These are phyloP conservation scores for Vigna reflexopilosa DNA, from an alignment of 306 rosid species.

Conservation along the genomic window DNA sequence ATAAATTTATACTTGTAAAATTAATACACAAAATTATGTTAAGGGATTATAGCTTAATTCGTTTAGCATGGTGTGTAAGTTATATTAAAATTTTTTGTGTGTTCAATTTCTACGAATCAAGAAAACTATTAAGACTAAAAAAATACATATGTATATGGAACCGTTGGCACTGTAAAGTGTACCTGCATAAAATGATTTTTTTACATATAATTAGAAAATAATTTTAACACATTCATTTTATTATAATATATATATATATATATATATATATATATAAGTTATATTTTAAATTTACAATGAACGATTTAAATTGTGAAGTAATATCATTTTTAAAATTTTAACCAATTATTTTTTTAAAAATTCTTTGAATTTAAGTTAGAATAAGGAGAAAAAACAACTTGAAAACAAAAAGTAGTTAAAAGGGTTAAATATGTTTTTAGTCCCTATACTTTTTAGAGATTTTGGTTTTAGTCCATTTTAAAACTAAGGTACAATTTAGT, in stretches of 20 bases:
- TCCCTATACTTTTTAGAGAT: too few species aligned
- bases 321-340: background rate
- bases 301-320: background rate
- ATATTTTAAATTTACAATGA: background rate
- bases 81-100: too few species aligned
- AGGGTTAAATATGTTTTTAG: too few species aligned
- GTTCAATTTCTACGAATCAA: too few species aligned
- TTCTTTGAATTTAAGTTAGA: background rate
- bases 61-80: too few species aligned
- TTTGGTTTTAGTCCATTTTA: too few species aligned
- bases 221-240: too few species aligned
- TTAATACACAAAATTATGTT: background rate
- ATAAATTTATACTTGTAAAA: background rate
- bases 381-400: background rate
- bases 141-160: background rate
- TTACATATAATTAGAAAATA: too few species aligned
- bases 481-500: too few species aligned
- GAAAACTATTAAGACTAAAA: background rate
- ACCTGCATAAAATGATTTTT: too few species aligned
- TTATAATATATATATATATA: background rate
- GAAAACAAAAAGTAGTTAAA: background rate
- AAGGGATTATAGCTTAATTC: too few species aligned
- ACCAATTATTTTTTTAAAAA: background rate
- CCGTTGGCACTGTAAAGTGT: background rate
- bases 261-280: too few species aligned